Percentiles rank a stretch among this genome's conserved stretches.
phyloP scores from a whole-genome alignment of 805 yeast species.

The Schwanniomyces pseudopolymorphus region DNA sequence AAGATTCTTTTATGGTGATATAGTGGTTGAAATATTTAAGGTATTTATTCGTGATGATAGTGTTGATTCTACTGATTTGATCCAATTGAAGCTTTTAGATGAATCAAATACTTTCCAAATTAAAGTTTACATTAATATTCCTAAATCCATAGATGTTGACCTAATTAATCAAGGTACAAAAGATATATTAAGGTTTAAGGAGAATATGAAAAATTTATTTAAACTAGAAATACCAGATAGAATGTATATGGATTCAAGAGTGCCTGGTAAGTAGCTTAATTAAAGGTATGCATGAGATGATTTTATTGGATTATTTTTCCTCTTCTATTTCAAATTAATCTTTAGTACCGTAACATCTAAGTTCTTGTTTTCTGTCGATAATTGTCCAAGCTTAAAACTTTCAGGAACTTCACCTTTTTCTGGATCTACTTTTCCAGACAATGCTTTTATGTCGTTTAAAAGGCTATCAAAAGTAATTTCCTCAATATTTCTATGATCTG shows the following conservation, averaged over 20 bases:
- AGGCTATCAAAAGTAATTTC: conserved; percentile 22
- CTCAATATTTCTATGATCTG: conserved; percentile 27
- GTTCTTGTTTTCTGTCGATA: conserved; percentile 7
- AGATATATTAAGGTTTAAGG: conserved; percentile 61
- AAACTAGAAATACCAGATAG: conserved; percentile 75
- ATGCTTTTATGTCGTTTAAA: conserved; percentile 12
- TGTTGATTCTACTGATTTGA: conserved; percentile 19
- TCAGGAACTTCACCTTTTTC: conserved; percentile 23
- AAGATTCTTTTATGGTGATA: conserved; percentile 59
- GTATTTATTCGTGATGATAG: conserved; percentile 37
- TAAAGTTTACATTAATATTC: conserved; percentile 68
- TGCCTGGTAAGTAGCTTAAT: conserved; percentile 19
- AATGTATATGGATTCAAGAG: conserved; percentile 76
- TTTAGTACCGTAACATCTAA: neutral
- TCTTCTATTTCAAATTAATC: neutral
- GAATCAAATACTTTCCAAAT: conserved; percentile 57
- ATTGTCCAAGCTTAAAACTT: conserved; percentile 12
- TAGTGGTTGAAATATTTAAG: conserved; percentile 59
- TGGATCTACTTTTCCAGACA: conserved; percentile 10
- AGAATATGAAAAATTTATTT: conserved; percentile 65
- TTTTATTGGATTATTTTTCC: neutral
- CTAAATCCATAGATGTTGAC: conserved; percentile 72
- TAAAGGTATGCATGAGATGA: neutral
- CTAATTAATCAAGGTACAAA: conserved; percentile 63
- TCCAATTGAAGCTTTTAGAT: conserved; percentile 44